These are phyloP conservation scores for Boletus chippewaensis DNA, from an alignment of 1,284 basidiomycete genomes.

Conservation along the genomic window DNA sequence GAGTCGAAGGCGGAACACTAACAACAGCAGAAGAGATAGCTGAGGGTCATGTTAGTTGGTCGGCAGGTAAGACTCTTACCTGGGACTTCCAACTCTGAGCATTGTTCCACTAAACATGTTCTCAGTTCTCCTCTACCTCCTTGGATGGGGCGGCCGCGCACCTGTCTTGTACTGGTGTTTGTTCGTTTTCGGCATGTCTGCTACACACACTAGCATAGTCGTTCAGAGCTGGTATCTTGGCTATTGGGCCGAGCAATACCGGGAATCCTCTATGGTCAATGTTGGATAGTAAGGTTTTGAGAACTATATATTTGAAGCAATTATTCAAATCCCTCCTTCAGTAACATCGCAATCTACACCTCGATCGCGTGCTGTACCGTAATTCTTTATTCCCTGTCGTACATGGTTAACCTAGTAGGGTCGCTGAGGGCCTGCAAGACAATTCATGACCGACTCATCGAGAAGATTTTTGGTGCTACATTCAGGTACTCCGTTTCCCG, in stretches of 20 bases:
- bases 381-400: background rate
- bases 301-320: background rate
- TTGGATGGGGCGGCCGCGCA: slow-evolving; percentile 37
- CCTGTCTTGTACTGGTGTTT: slow-evolving; percentile 37
- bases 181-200: slow-evolving; percentile 26
- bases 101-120: background rate
- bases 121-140: slow-evolving; percentile 33
- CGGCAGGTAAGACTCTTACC: slow-evolving; percentile 25
- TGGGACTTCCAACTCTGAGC: background rate
- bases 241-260: slow-evolving; percentile 47
- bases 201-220: slow-evolving; percentile 24
- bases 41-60: slow-evolving; percentile 50
- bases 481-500: slow-evolving; percentile 29
- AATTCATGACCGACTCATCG: slow-evolving; percentile 53
- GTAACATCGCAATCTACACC: slow-evolving; percentile 3
- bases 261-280: slow-evolving; percentile 27
- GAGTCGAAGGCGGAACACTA: slow-evolving; percentile 38
- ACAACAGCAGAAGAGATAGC: slow-evolving; percentile 57
- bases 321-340: background rate
- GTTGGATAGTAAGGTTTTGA: slow-evolving; percentile 26
- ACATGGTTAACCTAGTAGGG: slow-evolving; percentile 33
- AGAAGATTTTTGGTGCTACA: slow-evolving; percentile 50
- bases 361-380: slow-evolving; percentile 1
- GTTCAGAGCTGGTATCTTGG: slow-evolving; percentile 49
- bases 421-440: slow-evolving; percentile 48